These are phyloP conservation scores for Chaetomium globosum DNA, from an alignment of 2,329 filamentous ascomycete species.

Conservation along the genomic window DNA sequence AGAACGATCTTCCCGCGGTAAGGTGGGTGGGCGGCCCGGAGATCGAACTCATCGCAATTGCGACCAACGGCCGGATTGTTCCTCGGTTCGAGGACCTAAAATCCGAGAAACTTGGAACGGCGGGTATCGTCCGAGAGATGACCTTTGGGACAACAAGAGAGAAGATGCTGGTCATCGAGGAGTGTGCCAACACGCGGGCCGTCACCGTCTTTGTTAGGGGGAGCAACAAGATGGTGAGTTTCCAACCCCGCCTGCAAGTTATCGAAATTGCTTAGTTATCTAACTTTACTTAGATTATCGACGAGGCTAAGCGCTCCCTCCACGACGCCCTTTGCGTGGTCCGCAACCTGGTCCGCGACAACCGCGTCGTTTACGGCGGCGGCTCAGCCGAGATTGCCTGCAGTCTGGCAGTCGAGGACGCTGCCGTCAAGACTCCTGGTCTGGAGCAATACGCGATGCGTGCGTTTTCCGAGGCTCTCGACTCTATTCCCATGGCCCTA, in stretches of 20 bases:
- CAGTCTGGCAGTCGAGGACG: constrained; percentile 92
- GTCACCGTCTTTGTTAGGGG: constrained; percentile 96
- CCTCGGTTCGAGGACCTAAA: constrained; percentile 95
- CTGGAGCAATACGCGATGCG: constrained; percentile 99
- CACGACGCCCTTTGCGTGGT: constrained; percentile 98
- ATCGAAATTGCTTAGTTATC: constrained; percentile 12
- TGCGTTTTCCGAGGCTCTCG: constrained; percentile 92
- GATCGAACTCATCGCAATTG: constrained; percentile 97
- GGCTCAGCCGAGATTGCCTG: constrained; percentile 97
- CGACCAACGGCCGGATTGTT: constrained; percentile 96
- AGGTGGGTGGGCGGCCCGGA: constrained; percentile 98
- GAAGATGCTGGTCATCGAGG: constrained; percentile 99
- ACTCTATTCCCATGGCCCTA: constrained; percentile 90
- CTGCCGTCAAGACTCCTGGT: constrained; percentile 91
- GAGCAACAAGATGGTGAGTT: constrained; percentile 95
- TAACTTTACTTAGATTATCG: constrained; percentile 74
- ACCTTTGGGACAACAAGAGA: constrained; percentile 95
- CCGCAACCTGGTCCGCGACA: constrained; percentile 92
- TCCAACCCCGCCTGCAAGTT: neutral
- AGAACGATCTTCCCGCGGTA: constrained; percentile 93
- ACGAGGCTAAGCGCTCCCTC: constrained; percentile 95
- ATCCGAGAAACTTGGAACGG: constrained; percentile 84
- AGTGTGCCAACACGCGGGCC: constrained; percentile 95
- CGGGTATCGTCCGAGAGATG: constrained; percentile 91
- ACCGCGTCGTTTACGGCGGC: constrained; percentile 95